A percentile compares a stretch with the other conserved stretches of the same genome.
These are phyloP conservation scores for Penicillium sp. DNA, from an alignment of 2,329 filamentous ascomycete genomes.

Conservation along the genomic window DNA sequence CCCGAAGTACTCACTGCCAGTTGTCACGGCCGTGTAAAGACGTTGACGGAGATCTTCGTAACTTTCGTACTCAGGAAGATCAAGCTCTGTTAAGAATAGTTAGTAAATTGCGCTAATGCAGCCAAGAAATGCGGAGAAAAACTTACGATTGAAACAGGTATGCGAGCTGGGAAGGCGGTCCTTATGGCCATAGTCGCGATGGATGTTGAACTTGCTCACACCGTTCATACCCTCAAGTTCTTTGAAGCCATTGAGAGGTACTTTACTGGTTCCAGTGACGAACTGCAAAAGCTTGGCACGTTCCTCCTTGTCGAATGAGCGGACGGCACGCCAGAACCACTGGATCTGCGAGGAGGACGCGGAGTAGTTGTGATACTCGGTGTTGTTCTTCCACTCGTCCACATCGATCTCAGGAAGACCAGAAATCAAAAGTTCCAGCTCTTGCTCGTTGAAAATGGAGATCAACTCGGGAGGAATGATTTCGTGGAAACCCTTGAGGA, in stretches of 20 bases:
- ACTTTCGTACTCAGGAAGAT: constrained; percentile 95
- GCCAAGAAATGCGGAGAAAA: neutral
- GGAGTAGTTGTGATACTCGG: constrained; percentile 97
- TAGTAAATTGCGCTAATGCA: constrained; percentile 26
- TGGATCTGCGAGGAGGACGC: constrained; percentile 94
- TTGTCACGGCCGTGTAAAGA: constrained; percentile 93
- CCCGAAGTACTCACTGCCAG: constrained; percentile 94
- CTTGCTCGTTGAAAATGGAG: constrained; percentile 97
- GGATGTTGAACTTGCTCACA: constrained; percentile 96
- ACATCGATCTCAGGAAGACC: constrained; percentile 96
- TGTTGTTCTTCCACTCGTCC: constrained; percentile 99
- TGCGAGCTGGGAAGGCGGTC: constrained; percentile 93
- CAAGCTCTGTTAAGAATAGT: constrained; percentile 67
- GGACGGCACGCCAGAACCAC: constrained; percentile 98
- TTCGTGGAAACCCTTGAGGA: constrained; percentile 91
- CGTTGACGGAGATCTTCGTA: constrained; percentile 87
- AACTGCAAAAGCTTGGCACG: constrained; percentile 96
- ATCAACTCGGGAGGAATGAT: constrained; percentile 94
- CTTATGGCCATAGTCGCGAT: constrained; percentile 95
- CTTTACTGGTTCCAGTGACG: constrained; percentile 96
- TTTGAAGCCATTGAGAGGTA: constrained; percentile 97
- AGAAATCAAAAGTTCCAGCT: constrained; percentile 92
- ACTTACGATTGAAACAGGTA: constrained; percentile 99
- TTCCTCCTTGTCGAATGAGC: constrained; percentile 98
- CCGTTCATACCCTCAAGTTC: constrained; percentile 99